phyloP scores from a whole-genome alignment of 352 stramenopile species.

The Detonula confervacea region DNA sequence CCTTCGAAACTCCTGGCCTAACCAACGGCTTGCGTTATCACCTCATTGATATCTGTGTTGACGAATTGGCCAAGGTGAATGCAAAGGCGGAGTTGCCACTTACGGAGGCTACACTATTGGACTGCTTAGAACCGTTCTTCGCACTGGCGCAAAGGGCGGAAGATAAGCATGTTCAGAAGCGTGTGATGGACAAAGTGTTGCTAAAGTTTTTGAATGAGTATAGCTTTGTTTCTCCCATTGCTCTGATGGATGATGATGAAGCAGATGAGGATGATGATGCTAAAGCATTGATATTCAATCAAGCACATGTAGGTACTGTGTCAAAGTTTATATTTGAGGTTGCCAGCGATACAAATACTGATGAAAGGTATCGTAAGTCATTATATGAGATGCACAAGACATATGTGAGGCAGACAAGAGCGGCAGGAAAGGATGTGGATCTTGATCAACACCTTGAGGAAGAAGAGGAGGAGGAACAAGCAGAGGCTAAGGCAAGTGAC shows the following conservation, averaged over 20 bases:
- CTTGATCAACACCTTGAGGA: slow-evolving; percentile 43
- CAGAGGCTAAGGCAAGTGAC: neutral
- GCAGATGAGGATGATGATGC: slow-evolving; percentile 34
- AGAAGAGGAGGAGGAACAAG: slow-evolving; percentile 33
- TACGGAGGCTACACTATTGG: slow-evolving; percentile 82
- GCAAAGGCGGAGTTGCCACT: slow-evolving; percentile 61
- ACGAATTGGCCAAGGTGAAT: slow-evolving; percentile 80
- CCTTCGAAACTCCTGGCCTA: slow-evolving; percentile 50
- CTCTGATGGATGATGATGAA: slow-evolving; percentile 50
- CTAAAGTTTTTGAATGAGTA: slow-evolving; percentile 83
- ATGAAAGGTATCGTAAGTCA: slow-evolving; percentile 73
- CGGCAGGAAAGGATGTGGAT: slow-evolving; percentile 77
- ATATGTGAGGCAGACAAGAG: slow-evolving; percentile 77
- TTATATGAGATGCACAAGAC: slow-evolving; percentile 85
- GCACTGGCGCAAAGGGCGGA: slow-evolving; percentile 68
- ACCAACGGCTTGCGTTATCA: slow-evolving; percentile 83
- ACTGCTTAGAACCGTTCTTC: slow-evolving; percentile 84
- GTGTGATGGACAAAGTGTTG: slow-evolving; percentile 83
- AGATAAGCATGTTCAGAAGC: slow-evolving; percentile 72
- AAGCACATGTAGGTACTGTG: slow-evolving; percentile 84
- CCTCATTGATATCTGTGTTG: slow-evolving; percentile 82
- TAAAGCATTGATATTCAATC: slow-evolving; percentile 61
- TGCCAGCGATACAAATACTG: slow-evolving; percentile 73
- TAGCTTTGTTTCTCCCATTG: slow-evolving; percentile 69
- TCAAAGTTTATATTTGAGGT: slow-evolving; percentile 83